These are phyloP conservation scores for Isoetes engelmannii DNA, from an alignment of 83 land plant genomes.

Conservation along the genomic window DNA sequence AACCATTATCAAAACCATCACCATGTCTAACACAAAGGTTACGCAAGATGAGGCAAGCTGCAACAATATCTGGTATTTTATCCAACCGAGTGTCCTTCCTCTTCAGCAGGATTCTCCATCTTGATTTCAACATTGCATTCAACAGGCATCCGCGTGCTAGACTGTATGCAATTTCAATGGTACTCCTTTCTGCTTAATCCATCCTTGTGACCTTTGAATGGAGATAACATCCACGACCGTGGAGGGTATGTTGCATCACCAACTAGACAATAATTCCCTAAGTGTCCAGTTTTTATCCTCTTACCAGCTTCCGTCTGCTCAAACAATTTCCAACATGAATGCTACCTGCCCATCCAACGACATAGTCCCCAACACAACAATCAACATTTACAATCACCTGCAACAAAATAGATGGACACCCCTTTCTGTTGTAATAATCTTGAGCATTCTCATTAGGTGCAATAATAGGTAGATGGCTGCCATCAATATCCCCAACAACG, in stretches of 20 bases:
- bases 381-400: constrained; percentile 1
- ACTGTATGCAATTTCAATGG: constrained; percentile 12
- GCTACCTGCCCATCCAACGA: constrained; percentile 11
- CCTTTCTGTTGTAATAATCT: constrained; percentile 13
- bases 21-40: background rate
- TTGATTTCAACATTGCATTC: constrained; percentile 8
- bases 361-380: constrained; percentile 4
- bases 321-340: constrained; percentile 12
- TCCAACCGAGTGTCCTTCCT: background rate
- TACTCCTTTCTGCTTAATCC: constrained; percentile 4
- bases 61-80: background rate
- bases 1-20: too few species aligned
- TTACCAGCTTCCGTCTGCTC: background rate
- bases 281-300: background rate
- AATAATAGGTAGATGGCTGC: constrained; percentile 13
- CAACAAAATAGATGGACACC: constrained; percentile 6
- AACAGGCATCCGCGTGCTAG: background rate
- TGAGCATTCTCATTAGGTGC: constrained; percentile 4
- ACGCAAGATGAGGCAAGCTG: background rate
- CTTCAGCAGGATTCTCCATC: background rate
- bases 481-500: constrained; percentile 7
- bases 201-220: constrained; percentile 10
- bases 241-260: constrained; percentile 11
- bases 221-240: constrained; percentile 8
- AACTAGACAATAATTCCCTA: background rate